A percentile compares a stretch with the other conserved stretches of the same genome.
Evolutionary conservation across 805 yeast genomes (phyloP).

Genomic region (Ogataea angusta): DNA sequence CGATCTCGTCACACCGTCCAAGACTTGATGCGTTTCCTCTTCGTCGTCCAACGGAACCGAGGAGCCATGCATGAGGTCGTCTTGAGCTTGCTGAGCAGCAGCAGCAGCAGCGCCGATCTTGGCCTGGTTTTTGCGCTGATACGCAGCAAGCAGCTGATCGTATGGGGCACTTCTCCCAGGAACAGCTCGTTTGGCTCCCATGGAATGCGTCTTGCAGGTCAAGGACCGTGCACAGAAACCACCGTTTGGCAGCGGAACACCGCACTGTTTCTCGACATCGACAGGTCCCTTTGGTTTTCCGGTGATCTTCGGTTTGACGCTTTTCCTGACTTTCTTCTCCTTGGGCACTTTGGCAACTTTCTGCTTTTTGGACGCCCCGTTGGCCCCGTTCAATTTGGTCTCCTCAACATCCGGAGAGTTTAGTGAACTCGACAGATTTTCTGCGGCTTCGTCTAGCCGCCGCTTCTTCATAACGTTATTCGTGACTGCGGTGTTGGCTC

Average conservation of each 20-base stretch:
- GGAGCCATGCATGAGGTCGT: conserved; percentile 51
- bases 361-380: conserved; percentile 16
- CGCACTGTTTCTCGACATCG: conserved; percentile 92
- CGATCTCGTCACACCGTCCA: conserved; percentile 82
- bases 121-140: conserved; percentile 90
- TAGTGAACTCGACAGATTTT: conserved; percentile 26
- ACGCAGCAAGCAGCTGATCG: conserved; percentile 81
- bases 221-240: conserved; percentile 93
- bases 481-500: conserved; percentile 11
- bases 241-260: conserved; percentile 91
- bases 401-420: conserved; percentile 18
- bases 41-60: conserved; percentile 68
- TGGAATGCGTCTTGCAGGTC: conserved; percentile 96
- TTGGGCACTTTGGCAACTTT: conserved; percentile 24
- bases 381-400: conserved; percentile 1
- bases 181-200: conserved; percentile 97
- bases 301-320: conserved; percentile 37
- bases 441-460: conserved; percentile 24
- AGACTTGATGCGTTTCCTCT: conserved; percentile 87
- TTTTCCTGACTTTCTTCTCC: conserved; percentile 34
- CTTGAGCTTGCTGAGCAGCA: conserved; percentile 72
- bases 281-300: conserved; percentile 76
- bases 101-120: conserved; percentile 81
- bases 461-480: conserved; percentile 27
- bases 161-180: conserved; percentile 91